Conservation (phyloP, 1,284 basidiomycete species). For the Trichosporon faecale region DNA sequence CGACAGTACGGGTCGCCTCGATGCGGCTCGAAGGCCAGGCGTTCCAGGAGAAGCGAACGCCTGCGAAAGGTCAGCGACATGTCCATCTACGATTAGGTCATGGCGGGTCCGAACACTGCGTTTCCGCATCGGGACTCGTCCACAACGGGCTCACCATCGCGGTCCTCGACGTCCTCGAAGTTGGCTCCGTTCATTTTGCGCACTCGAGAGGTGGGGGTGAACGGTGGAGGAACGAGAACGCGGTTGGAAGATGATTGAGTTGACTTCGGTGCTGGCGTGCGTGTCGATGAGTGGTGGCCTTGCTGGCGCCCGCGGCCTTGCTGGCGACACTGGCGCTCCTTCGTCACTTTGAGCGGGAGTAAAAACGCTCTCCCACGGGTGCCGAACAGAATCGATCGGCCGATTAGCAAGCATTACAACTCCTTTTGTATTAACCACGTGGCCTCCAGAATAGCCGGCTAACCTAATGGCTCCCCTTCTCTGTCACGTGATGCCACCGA, state of each 20-base stretch:
- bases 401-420: not conserved
- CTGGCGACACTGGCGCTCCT: conserved; percentile 4
- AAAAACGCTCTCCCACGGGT: not conserved
- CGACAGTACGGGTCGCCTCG: conserved; percentile 95
- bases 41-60: conserved; percentile 93
- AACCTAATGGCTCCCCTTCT: not conserved
- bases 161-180: conserved; percentile 60
- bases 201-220: not conserved
- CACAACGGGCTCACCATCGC: conserved; percentile 56
- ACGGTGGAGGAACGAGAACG: conserved; percentile 10
- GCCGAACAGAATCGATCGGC: not conserved
- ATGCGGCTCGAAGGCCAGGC: conserved; percentile 97
- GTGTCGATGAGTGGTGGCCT: conserved; percentile 2
- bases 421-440: not conserved
- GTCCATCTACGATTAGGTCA: not conserved
- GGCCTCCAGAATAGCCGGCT: not conserved
- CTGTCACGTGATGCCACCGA: not conserved
- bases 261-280: not conserved
- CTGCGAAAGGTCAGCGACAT: conserved; percentile 52
- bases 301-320: conserved; percentile 1
- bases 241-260: not conserved
- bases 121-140: not conserved
- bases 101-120: not conserved
- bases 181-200: conserved; percentile 45
- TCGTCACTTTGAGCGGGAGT: conserved; percentile 11